Conservation (phyloP, 129 eudicot genomes). For the carrot (Daucus carota) region DH1_v3.0 NC_030389.2:4847501-4848000, state of each 20-base stretch:
- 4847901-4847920: conserved; percentile 28
- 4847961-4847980: not conserved
- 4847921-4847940: conserved; percentile 12
- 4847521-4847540: not conserved
- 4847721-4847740: too few species aligned
- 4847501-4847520: not conserved
- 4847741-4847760: too few species aligned
- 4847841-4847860: too few species aligned
- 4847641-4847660: not conserved
- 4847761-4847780: too few species aligned
- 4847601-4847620: not conserved
- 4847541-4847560: not conserved
- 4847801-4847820: too few species aligned
- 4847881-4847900: conserved; percentile 30
- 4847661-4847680: not conserved
- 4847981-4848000: conserved; percentile 9
- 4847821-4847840: too few species aligned
- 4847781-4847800: too few species aligned
- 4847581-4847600: not conserved
- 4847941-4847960: conserved; percentile 9
- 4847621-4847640: not conserved
- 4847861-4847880: not conserved
- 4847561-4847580: not conserved
- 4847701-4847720: too few species aligned
- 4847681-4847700: too few species aligned